phyloP scores from a whole-genome alignment of 2,329 filamentous ascomycete genomes.

The Botryotinia convoluta region DNA sequence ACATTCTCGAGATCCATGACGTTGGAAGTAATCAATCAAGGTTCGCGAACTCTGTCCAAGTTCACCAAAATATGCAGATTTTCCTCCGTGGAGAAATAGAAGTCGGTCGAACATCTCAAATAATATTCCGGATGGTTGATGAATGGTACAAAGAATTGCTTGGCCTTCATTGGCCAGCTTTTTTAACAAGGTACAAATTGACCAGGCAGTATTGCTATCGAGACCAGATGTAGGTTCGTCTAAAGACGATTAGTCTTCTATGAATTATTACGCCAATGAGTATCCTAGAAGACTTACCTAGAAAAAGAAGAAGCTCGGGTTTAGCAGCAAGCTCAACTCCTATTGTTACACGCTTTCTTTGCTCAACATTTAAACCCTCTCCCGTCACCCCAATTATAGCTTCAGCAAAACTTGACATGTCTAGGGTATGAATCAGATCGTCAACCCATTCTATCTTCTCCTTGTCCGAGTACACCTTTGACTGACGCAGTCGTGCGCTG shows the following conservation, averaged over 20 bases:
- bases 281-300: constrained; percentile 39
- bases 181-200: constrained; percentile 79
- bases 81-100: constrained; percentile 71
- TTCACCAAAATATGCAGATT: constrained; percentile 74
- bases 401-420: constrained; percentile 64
- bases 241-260: not conserved
- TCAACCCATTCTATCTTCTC: constrained; percentile 79
- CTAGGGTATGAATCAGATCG: constrained; percentile 59
- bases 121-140: constrained; percentile 87
- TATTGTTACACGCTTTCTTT: constrained; percentile 58
- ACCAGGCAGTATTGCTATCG: constrained; percentile 87
- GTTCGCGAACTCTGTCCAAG: constrained; percentile 50
- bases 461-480: constrained; percentile 62
- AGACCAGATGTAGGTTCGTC: constrained; percentile 93
- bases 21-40: constrained; percentile 63
- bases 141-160: constrained; percentile 90
- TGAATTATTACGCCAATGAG: not conserved
- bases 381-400: constrained; percentile 62
- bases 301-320: constrained; percentile 51
- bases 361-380: constrained; percentile 54
- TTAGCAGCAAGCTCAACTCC: constrained; percentile 54
- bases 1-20: constrained; percentile 62
- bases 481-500: constrained; percentile 83
- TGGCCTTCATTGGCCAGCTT: constrained; percentile 84
- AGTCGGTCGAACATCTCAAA: constrained; percentile 86